Evolutionary conservation across 257 asterid species (phyloP).

Genomic region (Capsicum chinense): DNA sequence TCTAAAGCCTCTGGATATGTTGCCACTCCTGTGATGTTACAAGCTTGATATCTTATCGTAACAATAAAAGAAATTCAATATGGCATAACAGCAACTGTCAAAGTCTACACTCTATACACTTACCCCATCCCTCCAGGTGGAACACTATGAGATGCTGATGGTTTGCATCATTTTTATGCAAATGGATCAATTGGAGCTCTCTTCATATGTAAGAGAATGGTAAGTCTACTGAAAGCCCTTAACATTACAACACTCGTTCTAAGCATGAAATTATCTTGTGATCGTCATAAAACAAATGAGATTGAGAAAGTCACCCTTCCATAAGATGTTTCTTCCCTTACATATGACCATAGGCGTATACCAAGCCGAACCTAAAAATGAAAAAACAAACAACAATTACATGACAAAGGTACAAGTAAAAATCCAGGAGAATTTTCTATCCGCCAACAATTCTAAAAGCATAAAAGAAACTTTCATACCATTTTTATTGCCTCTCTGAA

Average conservation of each 20-base stretch:
- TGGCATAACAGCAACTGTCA: not conserved
- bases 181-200: constrained; percentile 98
- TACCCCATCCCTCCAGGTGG: constrained; percentile 99
- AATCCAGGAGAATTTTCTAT: constrained; percentile 3
- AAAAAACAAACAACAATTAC: not conserved
- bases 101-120: constrained; percentile 33
- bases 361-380: constrained; percentile 77
- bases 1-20: too few species aligned
- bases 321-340: constrained; percentile 35
- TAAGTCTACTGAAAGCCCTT: not conserved
- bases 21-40: too few species aligned
- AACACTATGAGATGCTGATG: constrained; percentile 95
- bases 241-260: not conserved
- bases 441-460: not conserved
- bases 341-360: constrained; percentile 24
- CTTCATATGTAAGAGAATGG: constrained; percentile 44
- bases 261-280: not conserved
- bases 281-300: constrained; percentile 14
- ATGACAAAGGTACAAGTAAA: constrained; percentile 32
- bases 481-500: constrained; percentile 88
- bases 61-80: not conserved
- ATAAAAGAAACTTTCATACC: constrained; percentile 47
- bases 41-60: too few species aligned
- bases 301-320: constrained; percentile 72
- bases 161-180: constrained; percentile 82